Conservation (phyloP, 2,329 filamentous ascomycete species). For the Neoscytalidium dimidiatum region DNA sequence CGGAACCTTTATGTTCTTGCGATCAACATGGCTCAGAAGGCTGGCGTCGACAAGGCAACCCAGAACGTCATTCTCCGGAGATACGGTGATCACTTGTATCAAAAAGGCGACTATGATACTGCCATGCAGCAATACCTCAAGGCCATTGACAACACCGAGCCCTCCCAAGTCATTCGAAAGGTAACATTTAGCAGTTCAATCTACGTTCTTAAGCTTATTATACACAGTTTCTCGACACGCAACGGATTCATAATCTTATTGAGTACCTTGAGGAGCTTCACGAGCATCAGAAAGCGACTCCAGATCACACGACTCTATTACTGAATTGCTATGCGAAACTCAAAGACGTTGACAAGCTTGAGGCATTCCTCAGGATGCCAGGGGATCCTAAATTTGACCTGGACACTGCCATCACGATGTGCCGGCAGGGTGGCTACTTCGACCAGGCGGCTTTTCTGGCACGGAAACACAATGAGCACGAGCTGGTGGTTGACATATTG, state of each 20-base stretch:
- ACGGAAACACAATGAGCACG: conserved; percentile 89
- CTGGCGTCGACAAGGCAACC: conserved; percentile 75
- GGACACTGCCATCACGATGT: conserved; percentile 97
- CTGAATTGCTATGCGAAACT: conserved; percentile 97
- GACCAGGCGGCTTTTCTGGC: conserved; percentile 96
- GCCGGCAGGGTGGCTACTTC: conserved; percentile 92
- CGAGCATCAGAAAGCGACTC: conserved; percentile 87
- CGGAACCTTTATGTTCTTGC: conserved; percentile 89
- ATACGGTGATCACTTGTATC: conserved; percentile 92
- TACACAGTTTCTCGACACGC: conserved; percentile 83
- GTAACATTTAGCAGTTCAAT: conserved; percentile 42
- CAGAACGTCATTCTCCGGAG: conserved; percentile 90
- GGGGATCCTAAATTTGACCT: conserved; percentile 95
- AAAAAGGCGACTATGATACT: conserved; percentile 92
- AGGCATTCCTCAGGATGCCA: conserved; percentile 94
- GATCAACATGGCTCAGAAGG: conserved; percentile 89
- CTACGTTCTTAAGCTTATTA: conserved; percentile 20
- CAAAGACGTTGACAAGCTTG: conserved; percentile 94
- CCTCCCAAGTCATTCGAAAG: conserved; percentile 94
- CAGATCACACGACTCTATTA: conserved; percentile 91
- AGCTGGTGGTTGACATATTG: conserved; percentile 90
- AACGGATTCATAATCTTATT: conserved; percentile 95
- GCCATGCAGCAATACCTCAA: conserved; percentile 99
- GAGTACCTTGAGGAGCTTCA: conserved; percentile 96
- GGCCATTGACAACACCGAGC: conserved; percentile 93